Percentiles rank a stretch among this genome's conserved stretches.
Evolutionary conservation across 2,329 filamentous ascomycete genomes (phyloP).

Genomic region (Fusarium coffeatum): DNA sequence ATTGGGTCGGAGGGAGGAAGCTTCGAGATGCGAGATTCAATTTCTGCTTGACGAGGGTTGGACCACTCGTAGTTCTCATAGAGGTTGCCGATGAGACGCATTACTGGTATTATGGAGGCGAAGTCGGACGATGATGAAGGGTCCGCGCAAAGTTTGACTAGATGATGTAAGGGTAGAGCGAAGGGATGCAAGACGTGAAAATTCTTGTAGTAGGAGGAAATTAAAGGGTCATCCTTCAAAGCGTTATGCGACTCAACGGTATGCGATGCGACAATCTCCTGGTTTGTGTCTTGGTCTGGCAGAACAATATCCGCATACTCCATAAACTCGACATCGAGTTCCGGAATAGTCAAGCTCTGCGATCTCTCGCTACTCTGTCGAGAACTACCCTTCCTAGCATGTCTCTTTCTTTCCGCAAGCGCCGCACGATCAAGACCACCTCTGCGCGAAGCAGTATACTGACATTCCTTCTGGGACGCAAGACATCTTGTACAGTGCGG

Average conservation of each 20-base stretch:
- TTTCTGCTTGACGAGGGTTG: neutral
- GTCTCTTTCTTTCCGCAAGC: slow-evolving; percentile 46
- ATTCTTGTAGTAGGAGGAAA: slow-evolving; percentile 52
- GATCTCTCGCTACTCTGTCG: accelerated
- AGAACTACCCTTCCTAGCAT: neutral
- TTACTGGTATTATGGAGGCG: slow-evolving; percentile 40
- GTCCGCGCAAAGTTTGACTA: slow-evolving; percentile 24
- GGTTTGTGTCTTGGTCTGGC: too few species aligned
- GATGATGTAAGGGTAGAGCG: slow-evolving; percentile 36
- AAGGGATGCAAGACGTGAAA: slow-evolving; percentile 52
- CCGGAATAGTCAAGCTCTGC: accelerated
- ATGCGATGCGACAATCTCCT: accelerated
- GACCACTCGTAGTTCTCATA: slow-evolving; percentile 45
- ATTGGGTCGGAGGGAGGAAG: slow-evolving; percentile 40
- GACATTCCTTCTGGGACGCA: slow-evolving; percentile 57
- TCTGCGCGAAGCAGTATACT: slow-evolving; percentile 63
- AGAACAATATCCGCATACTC: neutral
- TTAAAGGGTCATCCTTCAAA: slow-evolving; percentile 39
- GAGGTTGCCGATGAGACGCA: slow-evolving; percentile 52
- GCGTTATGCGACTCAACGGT: accelerated
- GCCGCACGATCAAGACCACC: slow-evolving; percentile 54
- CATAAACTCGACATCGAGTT: neutral
- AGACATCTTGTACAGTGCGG: slow-evolving; percentile 60
- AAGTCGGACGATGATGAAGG: slow-evolving; percentile 22
- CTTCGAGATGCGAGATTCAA: slow-evolving; percentile 15